Conservation (phyloP, 345 rosid genomes). For the Isatis tinctoria region DNA sequence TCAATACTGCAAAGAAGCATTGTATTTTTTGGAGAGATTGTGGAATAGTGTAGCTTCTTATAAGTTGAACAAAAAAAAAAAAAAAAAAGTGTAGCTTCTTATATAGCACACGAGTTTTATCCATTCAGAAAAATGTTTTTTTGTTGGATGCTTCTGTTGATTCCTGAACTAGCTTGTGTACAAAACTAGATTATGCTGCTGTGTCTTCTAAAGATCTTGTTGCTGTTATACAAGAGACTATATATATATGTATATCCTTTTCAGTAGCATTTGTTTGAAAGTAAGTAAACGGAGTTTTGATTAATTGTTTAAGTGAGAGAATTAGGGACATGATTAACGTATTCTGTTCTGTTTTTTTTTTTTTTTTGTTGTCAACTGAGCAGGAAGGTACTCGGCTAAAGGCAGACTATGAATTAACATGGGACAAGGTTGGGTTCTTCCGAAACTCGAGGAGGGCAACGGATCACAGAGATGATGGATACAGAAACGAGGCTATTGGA, state of each 20-base stretch:
- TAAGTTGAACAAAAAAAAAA: no score
- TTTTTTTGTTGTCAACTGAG: not conserved
- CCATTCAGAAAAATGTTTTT: not conserved
- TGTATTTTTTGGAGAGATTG: not conserved
- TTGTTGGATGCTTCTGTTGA: not conserved
- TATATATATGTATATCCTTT: not conserved
- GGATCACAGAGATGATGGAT: conserved; percentile 30
- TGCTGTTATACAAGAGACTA: no score
- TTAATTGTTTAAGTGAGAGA: not conserved
- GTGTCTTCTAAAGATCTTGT: not conserved
- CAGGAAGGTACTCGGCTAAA: conserved; percentile 83
- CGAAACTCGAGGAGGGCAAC: conserved; percentile 40
- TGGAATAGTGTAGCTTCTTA: not conserved
- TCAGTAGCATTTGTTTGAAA: not conserved
- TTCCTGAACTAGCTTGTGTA: not conserved
- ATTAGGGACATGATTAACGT: not conserved
- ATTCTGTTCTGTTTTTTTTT: not conserved
- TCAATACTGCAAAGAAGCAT: not conserved
- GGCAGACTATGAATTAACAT: conserved; percentile 80
- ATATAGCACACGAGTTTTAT: not conserved
- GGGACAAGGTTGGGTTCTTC: conserved; percentile 79
- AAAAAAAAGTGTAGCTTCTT: no score
- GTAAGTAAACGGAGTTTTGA: not conserved
- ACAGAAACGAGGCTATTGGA: conserved; percentile 44
- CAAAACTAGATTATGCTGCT: not conserved